Conservation (phyloP, 306 rosid species). For the Vicia villosa region DNA sequence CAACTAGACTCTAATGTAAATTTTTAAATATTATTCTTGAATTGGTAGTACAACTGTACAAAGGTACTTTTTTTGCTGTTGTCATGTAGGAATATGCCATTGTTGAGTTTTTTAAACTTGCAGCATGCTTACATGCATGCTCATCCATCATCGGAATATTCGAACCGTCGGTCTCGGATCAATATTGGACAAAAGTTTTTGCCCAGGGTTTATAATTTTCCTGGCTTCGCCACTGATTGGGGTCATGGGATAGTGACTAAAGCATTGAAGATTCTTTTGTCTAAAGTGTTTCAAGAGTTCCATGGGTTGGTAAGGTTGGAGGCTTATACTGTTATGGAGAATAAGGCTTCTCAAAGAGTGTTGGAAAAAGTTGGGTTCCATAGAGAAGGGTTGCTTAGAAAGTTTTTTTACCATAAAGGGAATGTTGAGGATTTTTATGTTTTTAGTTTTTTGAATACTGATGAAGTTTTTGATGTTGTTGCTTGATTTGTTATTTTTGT, state of each 20-base stretch:
- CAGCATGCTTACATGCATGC: too few species aligned
- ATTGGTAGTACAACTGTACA: not conserved
- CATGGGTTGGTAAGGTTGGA: slow-evolving; percentile 59
- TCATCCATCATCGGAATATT: too few species aligned
- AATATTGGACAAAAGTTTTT: too few species aligned
- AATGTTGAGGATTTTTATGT: slow-evolving; percentile 41
- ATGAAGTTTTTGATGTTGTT: slow-evolving; percentile 3
- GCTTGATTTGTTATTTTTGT: not conserved
- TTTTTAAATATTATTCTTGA: not conserved
- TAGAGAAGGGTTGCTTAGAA: slow-evolving; percentile 59
- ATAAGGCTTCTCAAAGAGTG: slow-evolving; percentile 41
- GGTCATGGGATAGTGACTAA: slow-evolving; percentile 59
- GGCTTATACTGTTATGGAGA: slow-evolving; percentile 39
- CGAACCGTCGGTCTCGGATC: too few species aligned
- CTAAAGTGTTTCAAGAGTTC: slow-evolving; percentile 49
- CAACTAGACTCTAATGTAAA: not conserved
- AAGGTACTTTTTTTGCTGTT: not conserved
- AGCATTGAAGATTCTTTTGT: slow-evolving; percentile 47
- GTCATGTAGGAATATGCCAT: too few species aligned
- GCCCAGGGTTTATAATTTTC: too few species aligned
- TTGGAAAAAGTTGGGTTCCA: slow-evolving; percentile 57
- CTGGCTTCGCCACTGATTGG: too few species aligned
- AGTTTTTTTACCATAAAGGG: slow-evolving; percentile 42
- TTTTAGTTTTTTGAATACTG: slow-evolving; percentile 46
- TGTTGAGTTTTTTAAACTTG: too few species aligned